Evolutionary conservation across 805 yeast genomes (phyloP).

Genomic region (Teunomyces barrocoloradensis): DNA sequence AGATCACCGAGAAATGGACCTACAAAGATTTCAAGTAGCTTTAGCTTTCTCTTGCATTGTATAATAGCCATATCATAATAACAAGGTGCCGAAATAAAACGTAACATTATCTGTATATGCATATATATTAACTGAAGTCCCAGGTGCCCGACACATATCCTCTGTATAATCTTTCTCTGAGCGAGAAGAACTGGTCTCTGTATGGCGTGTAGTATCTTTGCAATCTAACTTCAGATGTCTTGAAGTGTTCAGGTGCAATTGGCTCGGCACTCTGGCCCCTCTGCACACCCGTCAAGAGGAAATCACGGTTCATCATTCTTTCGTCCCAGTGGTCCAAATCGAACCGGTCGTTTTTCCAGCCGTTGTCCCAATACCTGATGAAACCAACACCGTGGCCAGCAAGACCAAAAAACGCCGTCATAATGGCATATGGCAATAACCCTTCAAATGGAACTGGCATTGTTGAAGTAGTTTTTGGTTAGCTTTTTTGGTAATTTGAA

Average conservation of each 20-base stretch:
- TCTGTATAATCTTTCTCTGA: conserved; percentile 47
- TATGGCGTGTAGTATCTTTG: conserved; percentile 47
- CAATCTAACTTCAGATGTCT: conserved; percentile 48
- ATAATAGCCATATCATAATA: background rate
- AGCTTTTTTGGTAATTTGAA: conserved; percentile 6
- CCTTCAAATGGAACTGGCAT: conserved; percentile 52
- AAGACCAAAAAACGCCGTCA: conserved; percentile 44
- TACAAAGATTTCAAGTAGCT: conserved; percentile 78
- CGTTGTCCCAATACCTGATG: conserved; percentile 48
- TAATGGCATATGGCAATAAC: conserved; percentile 44
- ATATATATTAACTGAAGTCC: conserved; percentile 32
- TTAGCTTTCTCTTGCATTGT: conserved; percentile 21
- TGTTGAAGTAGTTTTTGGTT: conserved; percentile 5
- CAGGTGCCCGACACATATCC: conserved; percentile 46
- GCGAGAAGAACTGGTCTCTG: conserved; percentile 45
- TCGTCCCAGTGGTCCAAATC: conserved; percentile 45
- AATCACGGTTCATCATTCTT: conserved; percentile 64
- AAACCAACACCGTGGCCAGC: conserved; percentile 47
- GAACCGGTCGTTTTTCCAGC: conserved; percentile 46
- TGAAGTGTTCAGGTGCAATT: conserved; percentile 74
- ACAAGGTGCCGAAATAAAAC: no score
- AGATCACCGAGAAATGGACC: conserved; percentile 88
- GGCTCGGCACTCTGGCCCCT: conserved; percentile 68
- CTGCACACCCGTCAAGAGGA: conserved; percentile 68
- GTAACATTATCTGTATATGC: background rate